Evolutionary conservation across 106 monocot genomes (phyloP).

Genomic region (Amphibolis antarctica): DNA sequence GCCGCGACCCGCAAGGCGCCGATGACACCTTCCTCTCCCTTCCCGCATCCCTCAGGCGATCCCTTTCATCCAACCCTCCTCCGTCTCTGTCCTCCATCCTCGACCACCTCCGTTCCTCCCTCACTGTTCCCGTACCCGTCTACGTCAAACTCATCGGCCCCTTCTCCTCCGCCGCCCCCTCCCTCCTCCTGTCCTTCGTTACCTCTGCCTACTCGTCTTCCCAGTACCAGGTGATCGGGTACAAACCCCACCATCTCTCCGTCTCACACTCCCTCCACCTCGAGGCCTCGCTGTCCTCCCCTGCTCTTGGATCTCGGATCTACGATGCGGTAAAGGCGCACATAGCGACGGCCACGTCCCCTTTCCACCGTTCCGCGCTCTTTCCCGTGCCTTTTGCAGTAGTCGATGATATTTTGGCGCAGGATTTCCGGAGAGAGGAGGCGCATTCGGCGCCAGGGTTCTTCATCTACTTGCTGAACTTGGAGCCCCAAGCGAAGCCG

Average conservation of each 20-base stretch:
- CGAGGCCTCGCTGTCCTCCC: conserved; percentile 24
- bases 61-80: conserved; percentile 21
- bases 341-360: conserved; percentile 36
- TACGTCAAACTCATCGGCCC: conserved; percentile 60
- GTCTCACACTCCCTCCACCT: conserved; percentile 60
- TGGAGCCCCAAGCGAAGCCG: conserved; percentile 29
- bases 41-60: conserved; percentile 25
- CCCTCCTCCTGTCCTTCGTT: conserved; percentile 35
- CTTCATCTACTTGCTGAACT: conserved; percentile 64
- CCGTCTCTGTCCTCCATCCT: conserved; percentile 11
- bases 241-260: conserved; percentile 35
- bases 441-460: conserved; percentile 39
- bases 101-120: conserved; percentile 15
- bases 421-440: conserved; percentile 27
- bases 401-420: conserved; percentile 40
- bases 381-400: conserved; percentile 37
- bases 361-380: conserved; percentile 39
- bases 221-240: conserved; percentile 38
- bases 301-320: conserved; percentile 21
- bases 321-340: conserved; percentile 38
- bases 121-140: conserved; percentile 57
- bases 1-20: conserved; percentile 27
- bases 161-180: conserved; percentile 37
- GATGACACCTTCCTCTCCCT: conserved; percentile 51
- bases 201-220: conserved; percentile 31